Evolutionary conservation across 345 rosid genomes (phyloP), one percentile per base, ranked within the genome.

Genomic region (Salix purpurea): DNA sequence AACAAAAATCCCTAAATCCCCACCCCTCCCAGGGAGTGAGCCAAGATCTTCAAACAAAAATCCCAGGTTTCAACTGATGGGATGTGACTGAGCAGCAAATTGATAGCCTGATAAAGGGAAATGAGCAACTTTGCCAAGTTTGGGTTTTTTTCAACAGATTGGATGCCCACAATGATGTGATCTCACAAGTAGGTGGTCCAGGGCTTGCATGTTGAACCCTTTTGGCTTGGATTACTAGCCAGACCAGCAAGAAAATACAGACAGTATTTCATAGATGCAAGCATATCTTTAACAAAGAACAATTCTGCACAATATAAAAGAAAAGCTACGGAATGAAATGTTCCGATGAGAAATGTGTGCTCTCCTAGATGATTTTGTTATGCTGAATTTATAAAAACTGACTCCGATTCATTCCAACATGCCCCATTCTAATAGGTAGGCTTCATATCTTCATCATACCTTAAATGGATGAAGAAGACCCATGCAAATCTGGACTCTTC

Each of bases 401-500:
- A 15, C 19, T 36, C 32, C 4, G 32, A 10, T 5, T 36, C 21
- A 40, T 23, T 37, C 69, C 60, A 44, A 67, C 1, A 16, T 50
- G 52, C 18, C 36, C 28, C 28, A 26, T 30, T 26, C 58, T 16
- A 52, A 75, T 37, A 15, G 30, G 48, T 21, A 64, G 60, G 54
- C 74, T 37, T 16, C 61, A 42, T 42, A 84, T 34, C 68, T 71
- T 65, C 32, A 34, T 10, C 7, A 26, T 88, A 93, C 97, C 98
- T 93, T 84, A 72, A 93, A 96, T 30, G 97, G 99, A 79, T 87
- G 90, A 80, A 96, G 93, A 74, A 96, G 98, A 72, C 98, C 99
- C 98, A 96, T 90, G 80, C 99, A 96, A 23, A 96, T 96, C 72
- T 96, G 99, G 73, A 96, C 99, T 34, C 99, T 88, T 18, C 99